phyloP scores from a whole-genome alignment of 1,284 basidiomycete genomes.

The Cryptococcus sp. region DNA sequence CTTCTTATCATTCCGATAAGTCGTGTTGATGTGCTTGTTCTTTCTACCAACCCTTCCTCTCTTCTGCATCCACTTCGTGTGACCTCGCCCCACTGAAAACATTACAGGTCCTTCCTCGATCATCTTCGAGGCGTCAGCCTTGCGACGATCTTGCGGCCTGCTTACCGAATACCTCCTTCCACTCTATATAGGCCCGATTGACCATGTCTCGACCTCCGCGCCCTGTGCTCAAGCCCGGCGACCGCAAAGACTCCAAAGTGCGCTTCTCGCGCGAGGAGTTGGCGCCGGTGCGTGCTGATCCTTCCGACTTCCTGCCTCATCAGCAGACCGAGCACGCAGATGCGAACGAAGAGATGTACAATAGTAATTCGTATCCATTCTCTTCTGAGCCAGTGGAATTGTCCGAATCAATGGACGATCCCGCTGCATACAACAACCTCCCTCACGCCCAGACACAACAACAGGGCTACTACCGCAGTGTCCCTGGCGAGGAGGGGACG shows the following conservation, averaged over 20 bases:
- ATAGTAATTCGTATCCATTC: constrained; percentile 13
- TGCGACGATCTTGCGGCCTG: no score
- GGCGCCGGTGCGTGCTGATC: constrained; percentile 10
- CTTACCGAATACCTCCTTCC: background rate
- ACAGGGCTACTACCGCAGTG: constrained; percentile 8
- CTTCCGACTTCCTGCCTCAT: constrained; percentile 14
- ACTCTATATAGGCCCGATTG: no score
- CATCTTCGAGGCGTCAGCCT: no score
- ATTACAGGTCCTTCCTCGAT: no score
- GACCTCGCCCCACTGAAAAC: background rate
- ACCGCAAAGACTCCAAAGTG: constrained; percentile 26
- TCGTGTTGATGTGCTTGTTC: no score
- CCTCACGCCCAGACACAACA: background rate
- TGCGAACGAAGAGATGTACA: constrained; percentile 5
- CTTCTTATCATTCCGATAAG: no score
- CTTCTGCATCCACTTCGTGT: background rate
- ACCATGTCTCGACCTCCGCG: constrained; percentile 24
- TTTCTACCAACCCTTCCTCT: no score
- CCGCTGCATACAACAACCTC: background rate
- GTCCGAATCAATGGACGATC: constrained; percentile 10
- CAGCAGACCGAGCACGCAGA: constrained; percentile 3
- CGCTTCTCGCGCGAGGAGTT: constrained; percentile 29
- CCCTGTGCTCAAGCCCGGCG: constrained; percentile 22
- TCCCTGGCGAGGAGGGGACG: constrained; percentile 1
- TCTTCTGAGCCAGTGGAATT: constrained; percentile 15